Conservation (phyloP, 164 flowering plant species). For the Piper betle region DNA sequence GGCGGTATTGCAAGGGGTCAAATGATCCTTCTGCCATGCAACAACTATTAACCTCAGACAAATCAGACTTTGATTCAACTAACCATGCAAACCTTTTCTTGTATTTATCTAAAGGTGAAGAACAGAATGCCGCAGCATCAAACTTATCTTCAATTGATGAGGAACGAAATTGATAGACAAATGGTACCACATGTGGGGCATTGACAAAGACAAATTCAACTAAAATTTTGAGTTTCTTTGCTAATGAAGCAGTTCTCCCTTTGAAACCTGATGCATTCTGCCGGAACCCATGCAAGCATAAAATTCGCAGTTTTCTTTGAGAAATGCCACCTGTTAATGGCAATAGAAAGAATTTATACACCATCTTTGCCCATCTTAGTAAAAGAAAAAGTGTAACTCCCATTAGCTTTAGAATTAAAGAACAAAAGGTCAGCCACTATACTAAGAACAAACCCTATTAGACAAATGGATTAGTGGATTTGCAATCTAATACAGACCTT, state of each 20-base stretch:
- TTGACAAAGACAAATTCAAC: slow-evolving; percentile 73
- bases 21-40: slow-evolving; percentile 44
- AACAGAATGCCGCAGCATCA: slow-evolving; percentile 3
- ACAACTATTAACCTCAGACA: slow-evolving; percentile 30
- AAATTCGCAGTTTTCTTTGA: slow-evolving; percentile 55
- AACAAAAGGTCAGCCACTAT: neutral
- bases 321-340: slow-evolving; percentile 19
- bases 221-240: slow-evolving; percentile 70
- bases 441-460: too few relatives aligned
- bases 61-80: slow-evolving; percentile 28
- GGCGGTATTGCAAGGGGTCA: slow-evolving; percentile 69
- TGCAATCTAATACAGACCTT: slow-evolving; percentile 40
- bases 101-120: slow-evolving; percentile 40
- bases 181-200: slow-evolving; percentile 81
- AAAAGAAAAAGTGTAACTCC: neutral
- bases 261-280: slow-evolving; percentile 88
- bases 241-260: slow-evolving; percentile 83
- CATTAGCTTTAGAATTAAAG: neutral
- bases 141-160: slow-evolving; percentile 3
- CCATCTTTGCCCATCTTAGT: neutral
- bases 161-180: slow-evolving; percentile 40
- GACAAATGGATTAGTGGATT: too few relatives aligned
- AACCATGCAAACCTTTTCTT: slow-evolving; percentile 81
- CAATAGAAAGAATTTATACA: neutral
- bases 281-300: slow-evolving; percentile 95